Evolutionary conservation across 2,329 filamentous ascomycete species (phyloP), one percentile per base, ranked within the genome.

Genomic region (Alternaria ventricosa): DNA sequence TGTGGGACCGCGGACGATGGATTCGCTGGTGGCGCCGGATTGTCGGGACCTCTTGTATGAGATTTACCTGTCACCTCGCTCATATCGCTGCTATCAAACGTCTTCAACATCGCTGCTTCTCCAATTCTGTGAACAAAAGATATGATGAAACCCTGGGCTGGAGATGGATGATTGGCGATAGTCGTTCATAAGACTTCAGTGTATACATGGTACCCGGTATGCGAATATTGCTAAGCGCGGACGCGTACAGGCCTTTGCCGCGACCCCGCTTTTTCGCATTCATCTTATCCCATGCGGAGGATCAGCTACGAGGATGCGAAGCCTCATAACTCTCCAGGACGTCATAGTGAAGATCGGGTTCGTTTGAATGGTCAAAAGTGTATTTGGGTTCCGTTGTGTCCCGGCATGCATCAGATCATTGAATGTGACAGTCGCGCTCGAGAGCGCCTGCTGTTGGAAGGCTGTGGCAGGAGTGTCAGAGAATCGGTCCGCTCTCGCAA

Each of bases 231-330:
- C 22, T 43, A 46, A 44, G 44, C 58, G 44, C 44, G 51, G 58
- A 33, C 28, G 49, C 45, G 36, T 41, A 49, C 50, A 49, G 57
- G 61, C 20, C 28, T 18, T 45, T 53, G 50, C 45, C 27, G 30
- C 28, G 28, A 64, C 61, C 61, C 61, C 61, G 57, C 57, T 60
- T 64, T 59, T 60, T 53, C 47, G 60, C 45, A 55, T 55, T 55
- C 53, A 54, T 45, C 28, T 33, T 45, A n/a, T 28, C 56, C 56
- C 22, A 36, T 64, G 61, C 61, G 57, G 57, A 51, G 61, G 57
- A 64, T 61, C 36, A 46, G 18, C 57, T 46, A 20, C 61, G 57
- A 50, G 57, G 61, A 56, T 63, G 23, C 12, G 44, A 60, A 44
- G 45, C 20, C 28, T 49, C 6, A 25, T n/a, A 47, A 36, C 30